Conservation (phyloP, 495 filamentous ascomycete genomes). For the Aspergillus steynii region DNA sequence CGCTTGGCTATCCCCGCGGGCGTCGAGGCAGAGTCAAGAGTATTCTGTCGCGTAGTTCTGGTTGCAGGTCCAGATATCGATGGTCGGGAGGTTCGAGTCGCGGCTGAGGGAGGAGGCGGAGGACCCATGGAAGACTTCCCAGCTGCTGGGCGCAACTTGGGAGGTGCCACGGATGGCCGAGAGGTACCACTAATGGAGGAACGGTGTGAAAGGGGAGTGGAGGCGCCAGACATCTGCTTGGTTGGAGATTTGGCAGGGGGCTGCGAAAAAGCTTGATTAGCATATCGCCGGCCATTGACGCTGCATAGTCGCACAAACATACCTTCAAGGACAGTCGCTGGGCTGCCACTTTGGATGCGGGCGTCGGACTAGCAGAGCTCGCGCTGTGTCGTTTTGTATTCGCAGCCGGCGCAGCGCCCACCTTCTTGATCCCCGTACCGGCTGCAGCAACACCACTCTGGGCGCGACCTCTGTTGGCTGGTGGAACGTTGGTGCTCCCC, state of each 20-base stretch:
- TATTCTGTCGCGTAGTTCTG: slow-evolving; percentile 37
- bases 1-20: slow-evolving; percentile 37
- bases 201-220: slow-evolving; percentile 51
- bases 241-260: slow-evolving; percentile 80
- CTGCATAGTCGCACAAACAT: slow-evolving; percentile 24
- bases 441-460: slow-evolving; percentile 32
- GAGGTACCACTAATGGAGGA: slow-evolving; percentile 53
- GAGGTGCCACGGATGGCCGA: slow-evolving; percentile 38
- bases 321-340: slow-evolving; percentile 61
- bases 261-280: slow-evolving; percentile 36
- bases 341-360: slow-evolving; percentile 47
- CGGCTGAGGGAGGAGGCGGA: slow-evolving; percentile 41
- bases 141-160: slow-evolving; percentile 55
- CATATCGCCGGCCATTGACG: slow-evolving; percentile 6
- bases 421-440: slow-evolving; percentile 33
- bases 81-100: slow-evolving; percentile 35
- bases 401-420: slow-evolving; percentile 47
- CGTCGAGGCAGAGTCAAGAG: slow-evolving; percentile 26
- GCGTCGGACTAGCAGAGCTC: slow-evolving; percentile 67
- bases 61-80: slow-evolving; percentile 39
- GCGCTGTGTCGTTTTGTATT: slow-evolving; percentile 64
- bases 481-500: slow-evolving; percentile 24
- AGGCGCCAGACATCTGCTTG: slow-evolving; percentile 66
- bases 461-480: slow-evolving; percentile 32
- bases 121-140: slow-evolving; percentile 68